phyloP scores from a whole-genome alignment of 768 basidiomycete species.

The Russula sp. region DNA sequence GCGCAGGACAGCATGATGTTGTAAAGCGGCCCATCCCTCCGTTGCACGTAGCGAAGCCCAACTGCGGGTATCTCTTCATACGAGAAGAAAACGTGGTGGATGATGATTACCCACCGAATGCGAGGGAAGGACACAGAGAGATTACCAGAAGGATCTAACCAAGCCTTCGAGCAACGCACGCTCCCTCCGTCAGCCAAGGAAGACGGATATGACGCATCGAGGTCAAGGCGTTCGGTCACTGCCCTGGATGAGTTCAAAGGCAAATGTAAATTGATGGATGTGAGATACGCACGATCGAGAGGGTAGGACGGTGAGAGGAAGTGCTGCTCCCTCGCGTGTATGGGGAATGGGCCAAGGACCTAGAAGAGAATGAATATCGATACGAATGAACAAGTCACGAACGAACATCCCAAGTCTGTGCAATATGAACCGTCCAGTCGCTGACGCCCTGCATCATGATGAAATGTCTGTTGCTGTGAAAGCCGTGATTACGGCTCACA shows the following conservation, averaged over 20 bases:
- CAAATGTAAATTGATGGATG: conserved; percentile 2
- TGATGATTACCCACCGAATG: conserved; percentile 40
- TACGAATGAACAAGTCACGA: not conserved
- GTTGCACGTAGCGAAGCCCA: conserved; percentile 68
- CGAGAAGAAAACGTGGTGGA: not conserved
- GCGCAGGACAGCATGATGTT: conserved; percentile 69
- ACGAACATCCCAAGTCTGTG: conserved; percentile 64
- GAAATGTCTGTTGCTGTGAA: no score
- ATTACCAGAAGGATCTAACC: conserved; percentile 39
- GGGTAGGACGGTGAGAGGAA: conserved; percentile 76
- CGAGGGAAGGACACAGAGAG: conserved; percentile 60
- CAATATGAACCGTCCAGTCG: conserved; percentile 1
- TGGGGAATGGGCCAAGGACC: conserved; percentile 80
- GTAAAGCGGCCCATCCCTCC: conserved; percentile 84
- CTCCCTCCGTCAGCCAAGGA: conserved; percentile 56
- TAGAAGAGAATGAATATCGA: conserved; percentile 26
- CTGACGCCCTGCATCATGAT: not conserved
- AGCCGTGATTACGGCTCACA: not conserved
- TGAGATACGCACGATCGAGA: conserved; percentile 45
- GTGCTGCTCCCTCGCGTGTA: conserved; percentile 80
- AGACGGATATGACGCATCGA: conserved; percentile 51
- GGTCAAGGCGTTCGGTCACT: conserved; percentile 51
- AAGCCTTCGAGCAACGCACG: conserved; percentile 52
- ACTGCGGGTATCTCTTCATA: conserved; percentile 32
- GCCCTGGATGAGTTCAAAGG: conserved; percentile 2